These are phyloP conservation scores for Kuraishia piskuri DNA, from an alignment of 805 yeast species.

Conservation along the genomic window DNA sequence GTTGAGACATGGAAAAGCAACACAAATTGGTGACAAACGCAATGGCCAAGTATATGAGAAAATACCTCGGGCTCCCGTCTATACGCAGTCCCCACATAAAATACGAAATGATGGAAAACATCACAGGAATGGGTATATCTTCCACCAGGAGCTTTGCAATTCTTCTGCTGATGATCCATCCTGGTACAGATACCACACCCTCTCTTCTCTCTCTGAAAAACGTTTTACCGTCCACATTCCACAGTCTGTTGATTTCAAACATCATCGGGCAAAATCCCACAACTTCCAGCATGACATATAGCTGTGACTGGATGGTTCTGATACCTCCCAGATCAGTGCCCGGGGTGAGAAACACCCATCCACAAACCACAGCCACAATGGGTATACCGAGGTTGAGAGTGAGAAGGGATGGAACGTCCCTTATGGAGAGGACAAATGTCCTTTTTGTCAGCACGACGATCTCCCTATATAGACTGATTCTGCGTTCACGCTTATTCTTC, in stretches of 20 bases:
- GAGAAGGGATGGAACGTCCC: conserved; percentile 25
- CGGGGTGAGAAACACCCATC: conserved; percentile 63
- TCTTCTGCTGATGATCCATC: conserved; percentile 53
- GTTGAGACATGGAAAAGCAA: conserved; percentile 41
- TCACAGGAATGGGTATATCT: conserved; percentile 48
- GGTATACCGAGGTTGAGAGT: conserved; percentile 23
- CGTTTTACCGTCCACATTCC: conserved; percentile 37
- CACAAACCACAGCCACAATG: conserved; percentile 42
- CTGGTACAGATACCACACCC: conserved; percentile 48
- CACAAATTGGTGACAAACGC: conserved; percentile 39
- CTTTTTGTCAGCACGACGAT: conserved; percentile 24
- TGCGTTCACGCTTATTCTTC: not conserved
- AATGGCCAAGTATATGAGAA: conserved; percentile 47
- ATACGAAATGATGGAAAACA: conserved; percentile 48
- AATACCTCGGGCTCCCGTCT: conserved; percentile 27
- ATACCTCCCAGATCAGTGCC: conserved; percentile 49
- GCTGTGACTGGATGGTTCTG: conserved; percentile 39
- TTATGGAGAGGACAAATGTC: conserved; percentile 21
- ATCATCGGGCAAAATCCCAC: conserved; percentile 40
- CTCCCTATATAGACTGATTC: conserved; percentile 4
- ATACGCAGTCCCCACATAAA: conserved; percentile 61
- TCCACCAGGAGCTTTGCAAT: conserved; percentile 52
- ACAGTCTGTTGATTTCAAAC: conserved; percentile 43
- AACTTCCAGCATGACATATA: conserved; percentile 38
- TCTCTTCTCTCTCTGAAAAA: conserved; percentile 56